Evolutionary conservation across 495 filamentous ascomycete genomes (phyloP), one percentile per base, ranked within the genome.

Genomic region (Trichocladium antarcticum): DNA sequence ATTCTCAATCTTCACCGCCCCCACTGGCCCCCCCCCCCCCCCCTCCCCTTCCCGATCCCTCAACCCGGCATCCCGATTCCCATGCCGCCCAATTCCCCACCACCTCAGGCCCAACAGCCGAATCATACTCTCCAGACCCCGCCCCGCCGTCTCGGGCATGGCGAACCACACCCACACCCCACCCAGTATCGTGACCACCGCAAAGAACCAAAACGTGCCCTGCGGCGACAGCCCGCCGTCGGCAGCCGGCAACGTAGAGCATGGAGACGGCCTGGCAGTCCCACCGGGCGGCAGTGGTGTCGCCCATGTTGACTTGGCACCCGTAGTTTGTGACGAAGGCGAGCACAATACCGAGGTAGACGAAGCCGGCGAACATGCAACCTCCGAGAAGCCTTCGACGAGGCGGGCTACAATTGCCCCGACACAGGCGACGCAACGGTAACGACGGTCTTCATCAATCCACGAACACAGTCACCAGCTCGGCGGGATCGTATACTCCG

Each of bases 121-220:
- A 55, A 87, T 80, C 75, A 87, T 85, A 35, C 66, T 70, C 64
- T 81, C 78, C 31, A 81, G 66, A 35, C 72, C 69, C 19, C 79
- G 76, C 29, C 79, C 78, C 14, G 74, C 79, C 4, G 81, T 87
- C 68, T 85, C 83, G 1, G 81, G 82, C 1, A 85, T 69, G 29
- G 74, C 72, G 60, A 83, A 78, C 69, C 71, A 82, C 5, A 78
- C 77, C 70, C 75, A 76, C 1, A 72, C 12, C 0, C 72, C 72
- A 28, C 74, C 76, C 4, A 84, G 9, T 3, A 82, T 27, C 1
- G 82, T 87, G 5, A 84, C 69, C 0, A 68, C 76, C 0, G 72
- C 67, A 64, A 85, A 86, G 61, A 74, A 84, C 74, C 81, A 79
- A 61, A 87, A 84, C 1, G 76, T 79, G 1, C 62, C 82, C 59